Base-by-base conservation (phyloP, 2,329 filamentous ascomycete genomes). In the Penicillium fuscoglaucum region DNA sequence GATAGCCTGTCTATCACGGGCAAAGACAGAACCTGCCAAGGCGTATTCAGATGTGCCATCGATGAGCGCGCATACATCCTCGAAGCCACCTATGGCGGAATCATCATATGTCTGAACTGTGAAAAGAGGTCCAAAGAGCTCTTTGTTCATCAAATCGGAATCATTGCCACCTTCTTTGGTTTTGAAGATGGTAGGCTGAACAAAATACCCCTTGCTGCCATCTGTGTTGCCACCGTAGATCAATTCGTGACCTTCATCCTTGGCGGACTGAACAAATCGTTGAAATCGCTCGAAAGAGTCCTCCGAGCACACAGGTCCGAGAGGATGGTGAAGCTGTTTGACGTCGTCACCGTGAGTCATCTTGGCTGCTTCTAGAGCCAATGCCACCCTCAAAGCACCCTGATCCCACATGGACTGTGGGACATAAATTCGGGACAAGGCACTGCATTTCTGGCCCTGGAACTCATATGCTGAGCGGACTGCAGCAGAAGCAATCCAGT, bases 11-110 rank as follows among this genome's bases (percentile, higher is more conserved):
- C 68, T 68, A 33, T 74, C 71, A 29, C 67, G 66, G 2, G 72
- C 69, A 48, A 74, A 74, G n/a, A 74, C 65, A 3, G 70, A 66
- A n/a, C 72, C 72, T 1, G 72, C 72, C 17, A 74, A 59, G 19
- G 66, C 72, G 54, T 72, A 74, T 29, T 64, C 56, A 39, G 65
- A 61, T 3, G 72, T 73, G 40, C 55, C 33, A 45, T 74, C 70
- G 31, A 74, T 67, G 4, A 62, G 64, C 62, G 81, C 77, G 77
- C 82, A 84, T 58, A 83, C 80, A 24, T 80, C 73, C 29, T 76
- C 72, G 71, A 89, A 89, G 17, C n/a, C 46, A 13, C 12, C 12
- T 33, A 3, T 0, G 31, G 10, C 12, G 21, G 46, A 35, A 37
- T 49, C 46, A 24, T 49, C 31, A n/a, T 49, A 49, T 13, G 46